Base-by-base conservation (phyloP, 169 alveolate genomes). In the Fabrea salina region DNA sequence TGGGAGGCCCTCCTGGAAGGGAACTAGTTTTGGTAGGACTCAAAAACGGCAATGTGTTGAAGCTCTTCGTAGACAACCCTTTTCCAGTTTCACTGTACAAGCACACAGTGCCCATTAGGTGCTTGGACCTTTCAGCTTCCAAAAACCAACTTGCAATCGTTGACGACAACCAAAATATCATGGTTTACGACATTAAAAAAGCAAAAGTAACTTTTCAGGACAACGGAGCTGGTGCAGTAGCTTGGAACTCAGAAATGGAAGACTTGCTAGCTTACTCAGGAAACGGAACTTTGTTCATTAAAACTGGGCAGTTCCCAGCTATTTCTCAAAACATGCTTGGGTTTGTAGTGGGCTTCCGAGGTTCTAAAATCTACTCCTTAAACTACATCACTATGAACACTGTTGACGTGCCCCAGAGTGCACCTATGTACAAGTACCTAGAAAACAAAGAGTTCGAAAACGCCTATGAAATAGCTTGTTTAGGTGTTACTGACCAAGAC, bases 11-110 rank as follows among this genome's bases (percentile, higher is more conserved):
- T 0, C 95, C 96, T 6, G 89, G 92, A 77, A 88, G 93, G 49
- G 99, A 96, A 89, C 94, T 97, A 32, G 76, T 95, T 64, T 74
- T 95, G 8, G 96, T 95, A 16, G 99, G 99, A 0, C 80, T 93
- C n/a, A 93, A 91, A 79, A 91, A 92, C 64, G 99, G 99, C 50
- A 90, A 91, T 53, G 87, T 93, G 49, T 82, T 92, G 78, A 93
- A 95, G 76, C 83, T 96, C 22, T 93, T 91, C 82, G 88, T 94
- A 47, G 97, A 96, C 84, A 95, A 94, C 86, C 95, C 96, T 51
- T 94, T 95, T 79, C 99, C 99, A 3, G 88, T 95, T 58, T 89
- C 92, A 37, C 88, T 94, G 56, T 78, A 93, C 51, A 93, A 93
- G 61, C 93, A 92, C 75, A 86, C 89, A 51, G 75, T 88, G 33